These are phyloP conservation scores for Chytriomyces hyalinus DNA, from an alignment of 192 early-diverging fungal species.

Conservation along the genomic window DNA sequence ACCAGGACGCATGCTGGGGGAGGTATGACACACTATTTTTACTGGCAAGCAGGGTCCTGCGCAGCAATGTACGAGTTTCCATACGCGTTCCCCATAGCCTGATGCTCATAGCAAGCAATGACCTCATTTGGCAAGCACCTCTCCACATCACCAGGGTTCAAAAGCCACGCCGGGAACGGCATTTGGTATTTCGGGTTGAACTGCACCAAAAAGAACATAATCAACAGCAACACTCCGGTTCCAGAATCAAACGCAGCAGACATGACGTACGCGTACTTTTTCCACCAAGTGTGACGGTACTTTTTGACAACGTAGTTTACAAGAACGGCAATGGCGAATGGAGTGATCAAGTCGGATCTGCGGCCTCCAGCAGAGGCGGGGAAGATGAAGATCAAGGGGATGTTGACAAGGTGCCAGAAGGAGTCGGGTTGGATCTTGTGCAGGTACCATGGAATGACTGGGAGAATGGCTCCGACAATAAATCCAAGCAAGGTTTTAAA, in stretches of 20 bases:
- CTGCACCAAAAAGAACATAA: conserved; percentile 32
- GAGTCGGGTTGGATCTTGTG: conserved; percentile 33
- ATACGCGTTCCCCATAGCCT: background rate
- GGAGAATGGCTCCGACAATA: conserved; percentile 35
- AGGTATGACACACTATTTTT: no score
- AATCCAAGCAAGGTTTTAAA: conserved; percentile 23
- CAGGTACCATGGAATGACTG: conserved; percentile 39
- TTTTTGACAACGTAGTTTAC: conserved; percentile 22
- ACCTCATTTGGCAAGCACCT: background rate
- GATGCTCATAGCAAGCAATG: background rate
- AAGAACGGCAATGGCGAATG: background rate
- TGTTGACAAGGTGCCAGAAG: conserved; percentile 39
- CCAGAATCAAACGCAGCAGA: conserved; percentile 68
- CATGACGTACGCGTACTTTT: conserved; percentile 72
- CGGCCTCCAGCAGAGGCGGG: background rate
- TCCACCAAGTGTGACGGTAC: conserved; percentile 55
- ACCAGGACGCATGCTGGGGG: no score
- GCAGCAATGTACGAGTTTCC: background rate
- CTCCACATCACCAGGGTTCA: background rate
- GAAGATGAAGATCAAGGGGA: conserved; percentile 14
- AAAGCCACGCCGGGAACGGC: conserved; percentile 7
- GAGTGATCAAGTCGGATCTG: conserved; percentile 11
- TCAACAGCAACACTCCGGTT: conserved; percentile 41
- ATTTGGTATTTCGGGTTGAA: background rate
- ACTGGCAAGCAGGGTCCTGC: background rate